Percentiles rank a stretch among this genome's conserved stretches.
These are phyloP conservation scores for Exophiala viscosa DNA, from an alignment of 2,329 filamentous ascomycete species.

Conservation along the genomic window DNA sequence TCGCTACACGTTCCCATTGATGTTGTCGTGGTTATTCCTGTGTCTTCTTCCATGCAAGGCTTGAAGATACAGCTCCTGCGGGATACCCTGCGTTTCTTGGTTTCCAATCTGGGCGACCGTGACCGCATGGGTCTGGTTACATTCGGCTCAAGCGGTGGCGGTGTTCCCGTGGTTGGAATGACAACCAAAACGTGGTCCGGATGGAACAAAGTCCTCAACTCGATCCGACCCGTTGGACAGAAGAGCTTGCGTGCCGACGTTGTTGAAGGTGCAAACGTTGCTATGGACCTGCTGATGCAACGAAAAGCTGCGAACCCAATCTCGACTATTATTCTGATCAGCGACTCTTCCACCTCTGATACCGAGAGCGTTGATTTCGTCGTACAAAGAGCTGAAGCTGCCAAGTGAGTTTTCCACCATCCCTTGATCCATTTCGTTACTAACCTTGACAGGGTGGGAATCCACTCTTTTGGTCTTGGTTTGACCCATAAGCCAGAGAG, in stretches of 20 bases:
- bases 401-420: constrained; percentile 64
- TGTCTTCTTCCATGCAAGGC: constrained; percentile 99
- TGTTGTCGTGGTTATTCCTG: constrained; percentile 91
- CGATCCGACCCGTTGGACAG: constrained; percentile 88
- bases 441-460: constrained; percentile 65
- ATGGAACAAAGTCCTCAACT: constrained; percentile 80
- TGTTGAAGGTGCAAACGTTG: constrained; percentile 94
- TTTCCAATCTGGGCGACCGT: constrained; percentile 80
- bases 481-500: constrained; percentile 98
- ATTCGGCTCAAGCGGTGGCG: constrained; percentile 89
- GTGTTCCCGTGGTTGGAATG: constrained; percentile 96
- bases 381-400: constrained; percentile 90
- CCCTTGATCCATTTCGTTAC: constrained; percentile 13
- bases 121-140: constrained; percentile 97
- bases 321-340: constrained; percentile 92
- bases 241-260: constrained; percentile 96
- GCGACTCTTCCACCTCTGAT: constrained; percentile 92
- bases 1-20: constrained; percentile 87
- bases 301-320: constrained; percentile 93
- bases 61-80: constrained; percentile 93
- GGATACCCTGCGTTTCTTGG: constrained; percentile 88
- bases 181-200: constrained; percentile 91
- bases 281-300: constrained; percentile 98
- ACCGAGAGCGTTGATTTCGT: constrained; percentile 96
- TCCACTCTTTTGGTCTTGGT: constrained; percentile 93